phyloP scores from a whole-genome alignment of 768 basidiomycete genomes.

The Myochromella boudieri region DNA sequence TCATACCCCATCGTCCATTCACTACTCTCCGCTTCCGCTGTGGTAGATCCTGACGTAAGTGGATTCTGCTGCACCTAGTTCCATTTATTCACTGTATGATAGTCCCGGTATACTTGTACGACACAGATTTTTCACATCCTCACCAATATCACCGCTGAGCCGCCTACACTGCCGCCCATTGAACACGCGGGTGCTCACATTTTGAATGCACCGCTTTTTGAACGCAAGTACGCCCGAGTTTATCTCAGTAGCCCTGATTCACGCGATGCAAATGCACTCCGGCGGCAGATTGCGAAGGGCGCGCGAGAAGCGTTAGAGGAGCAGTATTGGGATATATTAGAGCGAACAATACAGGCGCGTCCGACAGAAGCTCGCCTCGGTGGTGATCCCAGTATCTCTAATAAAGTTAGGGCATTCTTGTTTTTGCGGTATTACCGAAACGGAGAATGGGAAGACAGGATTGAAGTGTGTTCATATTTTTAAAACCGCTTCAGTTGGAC shows the following conservation, averaged over 20 bases:
- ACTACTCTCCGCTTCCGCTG: constrained; percentile 64
- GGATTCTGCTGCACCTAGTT: not conserved
- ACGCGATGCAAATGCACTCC: constrained; percentile 62
- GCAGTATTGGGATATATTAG: constrained; percentile 84
- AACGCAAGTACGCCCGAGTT: constrained; percentile 78
- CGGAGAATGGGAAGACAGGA: constrained; percentile 84
- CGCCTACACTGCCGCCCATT: constrained; percentile 69
- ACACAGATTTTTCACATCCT: constrained; percentile 73
- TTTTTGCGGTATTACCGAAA: constrained; percentile 75
- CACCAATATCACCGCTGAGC: constrained; percentile 74
- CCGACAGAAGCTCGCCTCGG: constrained; percentile 86
- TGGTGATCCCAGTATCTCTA: constrained; percentile 86
- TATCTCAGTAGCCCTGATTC: constrained; percentile 71
- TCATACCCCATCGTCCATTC: constrained; percentile 78
- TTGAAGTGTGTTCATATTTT: constrained; percentile 63
- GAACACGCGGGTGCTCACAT: constrained; percentile 83
- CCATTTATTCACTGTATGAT: not conserved
- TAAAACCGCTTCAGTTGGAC: not conserved
- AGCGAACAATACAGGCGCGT: constrained; percentile 76
- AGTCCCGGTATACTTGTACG: constrained; percentile 59
- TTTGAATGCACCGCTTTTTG: constrained; percentile 74
- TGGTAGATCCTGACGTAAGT: constrained; percentile 60
- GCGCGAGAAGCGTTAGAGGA: constrained; percentile 82
- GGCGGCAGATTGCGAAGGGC: constrained; percentile 76
- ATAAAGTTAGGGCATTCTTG: constrained; percentile 88